Evolutionary conservation across 805 yeast genomes (phyloP), one percentile per base, ranked within the genome.

Genomic region (Kazachstania taianensis): DNA sequence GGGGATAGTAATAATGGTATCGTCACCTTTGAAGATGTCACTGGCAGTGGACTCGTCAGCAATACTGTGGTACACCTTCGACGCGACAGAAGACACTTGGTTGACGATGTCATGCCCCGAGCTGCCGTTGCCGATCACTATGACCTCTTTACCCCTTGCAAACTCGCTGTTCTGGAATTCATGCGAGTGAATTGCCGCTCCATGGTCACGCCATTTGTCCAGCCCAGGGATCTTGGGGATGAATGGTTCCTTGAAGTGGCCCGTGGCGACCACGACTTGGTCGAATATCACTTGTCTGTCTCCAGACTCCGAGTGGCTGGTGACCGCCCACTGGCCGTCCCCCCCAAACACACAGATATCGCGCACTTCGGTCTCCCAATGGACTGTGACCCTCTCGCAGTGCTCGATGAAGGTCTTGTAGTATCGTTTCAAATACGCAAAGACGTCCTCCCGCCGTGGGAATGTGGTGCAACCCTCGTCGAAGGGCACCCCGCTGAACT

Each of bases 371-470:
- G 45, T 40, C 7, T 38, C 37, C 23, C 48, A 39, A 30, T 45
- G 64, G 50, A 43, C 52, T 52, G 52, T 46, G 33, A 55, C 42
- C 16, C 23, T 20, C 25, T 60, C 56, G 6, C 48, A 49, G 8
- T 58, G 53, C 29, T 39, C 41, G 27, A 55, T 42, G 28, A 48
- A 51, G 5, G 20, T 32, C 18, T 61, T 53, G 23, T 73, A 61
- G 49, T 81, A 85, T n/a, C 59, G 44, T 30, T 66, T 59, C 41
- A 86, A 53, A 53, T 86, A 86, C 18, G 67, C 49, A 30, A 67
- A 63, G 6, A 86, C 86, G 33, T 78, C 78, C 1, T 55, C 40
- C 42, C 89, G 69, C 10, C 61, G 57, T 1, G 87, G 82, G 48
- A 76, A 86, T 10, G 61, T 51, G 8, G 73, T 73, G 7, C 65